Evolutionary conservation across 2,329 filamentous ascomycete genomes (phyloP).

Genomic region (Aspergillus sp.): DNA sequence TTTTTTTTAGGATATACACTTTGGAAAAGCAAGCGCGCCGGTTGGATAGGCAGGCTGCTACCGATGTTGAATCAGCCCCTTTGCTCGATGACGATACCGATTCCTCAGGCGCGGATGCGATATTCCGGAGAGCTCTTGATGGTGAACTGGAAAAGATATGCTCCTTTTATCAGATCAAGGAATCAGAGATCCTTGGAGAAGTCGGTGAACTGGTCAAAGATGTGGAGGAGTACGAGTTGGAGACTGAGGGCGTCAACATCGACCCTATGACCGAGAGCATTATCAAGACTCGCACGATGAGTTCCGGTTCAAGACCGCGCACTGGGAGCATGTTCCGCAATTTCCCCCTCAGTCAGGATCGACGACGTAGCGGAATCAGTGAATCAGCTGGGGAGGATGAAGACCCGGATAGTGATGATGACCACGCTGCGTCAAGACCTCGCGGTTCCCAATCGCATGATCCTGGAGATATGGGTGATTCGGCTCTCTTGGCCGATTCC

Average conservation of each 20-base stretch:
- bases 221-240: slow-evolving; percentile 62
- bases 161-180: slow-evolving; percentile 85
- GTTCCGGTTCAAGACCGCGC: slow-evolving; percentile 38
- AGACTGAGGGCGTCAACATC: slow-evolving; percentile 43
- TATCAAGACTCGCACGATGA: slow-evolving; percentile 37
- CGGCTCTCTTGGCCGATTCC: slow-evolving; percentile 23
- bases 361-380: slow-evolving; percentile 43
- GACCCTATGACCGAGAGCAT: slow-evolving; percentile 38
- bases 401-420: slow-evolving; percentile 54
- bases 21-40: slow-evolving; percentile 82
- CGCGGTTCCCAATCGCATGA: slow-evolving; percentile 16
- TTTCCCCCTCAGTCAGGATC: slow-evolving; percentile 41
- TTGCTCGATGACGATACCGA: slow-evolving; percentile 59
- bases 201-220: slow-evolving; percentile 73
- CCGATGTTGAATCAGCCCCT: slow-evolving; percentile 79
- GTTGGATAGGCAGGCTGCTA: slow-evolving; percentile 42
- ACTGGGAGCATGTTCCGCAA: slow-evolving; percentile 50
- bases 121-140: slow-evolving; percentile 78
- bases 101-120: slow-evolving; percentile 65
- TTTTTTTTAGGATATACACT: slow-evolving; percentile 72
- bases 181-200: slow-evolving; percentile 79
- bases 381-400: slow-evolving; percentile 48
- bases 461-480: slow-evolving; percentile 30
- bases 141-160: slow-evolving; percentile 90
- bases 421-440: slow-evolving; percentile 35